A percentile compares a stretch with the other conserved stretches of the same genome.
Conservation (phyloP, 257 asterid species). For the Fraxinus anomala region DNA sequence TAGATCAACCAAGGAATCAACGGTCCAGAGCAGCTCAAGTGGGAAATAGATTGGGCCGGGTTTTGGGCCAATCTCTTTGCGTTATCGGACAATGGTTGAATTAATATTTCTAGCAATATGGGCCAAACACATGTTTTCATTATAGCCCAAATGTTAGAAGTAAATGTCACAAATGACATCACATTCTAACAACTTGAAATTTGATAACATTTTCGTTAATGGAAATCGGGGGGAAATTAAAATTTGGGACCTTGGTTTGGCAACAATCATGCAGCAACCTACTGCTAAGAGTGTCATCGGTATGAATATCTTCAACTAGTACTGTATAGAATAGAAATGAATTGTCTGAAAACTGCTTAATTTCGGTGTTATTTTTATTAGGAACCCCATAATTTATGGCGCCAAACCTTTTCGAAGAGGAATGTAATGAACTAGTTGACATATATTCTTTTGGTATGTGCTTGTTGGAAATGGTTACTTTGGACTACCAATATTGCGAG, state of each 20-base stretch:
- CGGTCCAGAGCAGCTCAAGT: too few species aligned
- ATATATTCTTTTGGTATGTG: constrained; percentile 61
- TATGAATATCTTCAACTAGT: constrained; percentile 8
- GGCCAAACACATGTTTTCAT: too few species aligned
- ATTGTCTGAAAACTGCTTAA: not conserved
- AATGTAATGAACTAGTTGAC: constrained; percentile 72
- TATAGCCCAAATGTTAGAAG: too few species aligned
- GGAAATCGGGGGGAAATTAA: constrained; percentile 32
- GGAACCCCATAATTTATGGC: constrained; percentile 75
- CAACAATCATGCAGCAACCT: constrained; percentile 28
- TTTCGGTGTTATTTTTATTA: constrained; percentile 6
- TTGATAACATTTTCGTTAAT: constrained; percentile 34
- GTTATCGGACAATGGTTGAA: too few species aligned
- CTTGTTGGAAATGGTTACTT: not conserved
- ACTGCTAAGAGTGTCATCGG: constrained; percentile 33
- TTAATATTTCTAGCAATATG: too few species aligned
- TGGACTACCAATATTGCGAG: constrained; percentile 49
- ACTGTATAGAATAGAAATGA: not conserved
- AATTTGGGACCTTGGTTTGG: constrained; percentile 39
- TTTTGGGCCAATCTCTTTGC: too few species aligned
- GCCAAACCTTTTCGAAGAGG: constrained; percentile 82
- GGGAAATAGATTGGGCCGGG: too few species aligned
- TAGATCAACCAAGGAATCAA: too few species aligned
- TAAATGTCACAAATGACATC: too few species aligned
- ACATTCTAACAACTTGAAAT: constrained; percentile 41